Conservation (phyloP, 139 green algal genomes). For the Pleodorina starrii region DNA sequence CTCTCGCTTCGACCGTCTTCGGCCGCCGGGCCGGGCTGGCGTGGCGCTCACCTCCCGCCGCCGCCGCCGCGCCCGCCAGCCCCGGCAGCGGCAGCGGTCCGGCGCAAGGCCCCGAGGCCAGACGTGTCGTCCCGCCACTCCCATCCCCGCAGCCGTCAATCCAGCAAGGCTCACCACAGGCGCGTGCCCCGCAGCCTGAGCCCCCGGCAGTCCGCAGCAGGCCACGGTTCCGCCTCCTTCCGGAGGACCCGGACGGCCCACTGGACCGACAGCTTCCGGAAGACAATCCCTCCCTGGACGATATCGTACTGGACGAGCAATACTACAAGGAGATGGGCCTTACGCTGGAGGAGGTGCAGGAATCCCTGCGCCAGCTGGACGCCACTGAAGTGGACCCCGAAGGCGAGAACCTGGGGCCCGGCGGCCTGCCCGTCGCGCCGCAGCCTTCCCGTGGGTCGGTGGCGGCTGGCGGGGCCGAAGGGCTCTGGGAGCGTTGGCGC, state of each 20-base stretch:
- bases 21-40: not conserved
- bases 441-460: not conserved
- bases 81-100: not conserved
- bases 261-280: not conserved
- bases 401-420: not conserved
- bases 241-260: not conserved
- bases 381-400: conserved; percentile 19
- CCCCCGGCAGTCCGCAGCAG: not conserved
- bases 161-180: not conserved
- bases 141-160: not conserved
- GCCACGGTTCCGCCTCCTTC: not conserved
- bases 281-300: conserved; percentile 48
- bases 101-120: not conserved
- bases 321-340: conserved; percentile 39
- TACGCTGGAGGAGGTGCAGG: not conserved
- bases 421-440: not conserved
- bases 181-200: not conserved
- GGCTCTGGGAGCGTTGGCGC: no score
- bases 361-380: not conserved
- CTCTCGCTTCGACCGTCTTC: not conserved
- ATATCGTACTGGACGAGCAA: conserved; percentile 43
- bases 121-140: not conserved
- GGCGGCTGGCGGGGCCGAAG: no score
- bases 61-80: not conserved
- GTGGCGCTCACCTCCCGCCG: not conserved